Conservation (phyloP, 768 basidiomycete genomes). For the Tephrocybe sp. region DNA sequence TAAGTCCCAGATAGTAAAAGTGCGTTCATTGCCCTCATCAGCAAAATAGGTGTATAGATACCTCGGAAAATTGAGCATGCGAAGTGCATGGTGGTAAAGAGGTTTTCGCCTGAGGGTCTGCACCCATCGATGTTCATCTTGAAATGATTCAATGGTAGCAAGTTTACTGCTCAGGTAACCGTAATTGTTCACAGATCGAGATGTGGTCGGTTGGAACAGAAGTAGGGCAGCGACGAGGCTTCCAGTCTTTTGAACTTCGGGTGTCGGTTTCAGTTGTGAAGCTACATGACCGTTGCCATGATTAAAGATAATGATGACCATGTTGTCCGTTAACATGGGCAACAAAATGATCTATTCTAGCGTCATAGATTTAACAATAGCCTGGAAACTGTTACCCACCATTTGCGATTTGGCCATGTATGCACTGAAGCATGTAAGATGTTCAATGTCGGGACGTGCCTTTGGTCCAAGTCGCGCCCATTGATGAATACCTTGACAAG, state of each 20-base stretch:
- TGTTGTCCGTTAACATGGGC: slow-evolving; percentile 42
- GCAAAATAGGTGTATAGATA: slow-evolving; percentile 43
- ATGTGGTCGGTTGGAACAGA: slow-evolving; percentile 35
- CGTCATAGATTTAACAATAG: background rate
- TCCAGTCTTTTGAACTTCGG: slow-evolving; percentile 24
- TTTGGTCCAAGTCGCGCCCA: slow-evolving; percentile 45
- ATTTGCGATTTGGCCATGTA: slow-evolving; percentile 47
- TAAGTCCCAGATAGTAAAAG: slow-evolving; percentile 56
- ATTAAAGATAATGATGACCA: slow-evolving; percentile 45
- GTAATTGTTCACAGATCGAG: slow-evolving; percentile 25
- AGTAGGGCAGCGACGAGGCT: slow-evolving; percentile 41
- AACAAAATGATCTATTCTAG: slow-evolving; percentile 43
- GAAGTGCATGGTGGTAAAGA: slow-evolving; percentile 37
- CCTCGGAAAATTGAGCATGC: slow-evolving; percentile 45
- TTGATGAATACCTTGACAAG: slow-evolving; percentile 51
- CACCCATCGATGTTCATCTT: slow-evolving; percentile 17
- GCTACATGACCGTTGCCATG: slow-evolving; percentile 32
- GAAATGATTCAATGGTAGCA: slow-evolving; percentile 16
- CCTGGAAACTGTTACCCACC: slow-evolving; percentile 27
- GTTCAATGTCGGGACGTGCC: slow-evolving; percentile 33
- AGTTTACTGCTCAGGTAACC: slow-evolving; percentile 17
- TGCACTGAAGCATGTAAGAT: slow-evolving; percentile 36
- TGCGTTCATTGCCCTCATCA: slow-evolving; percentile 22
- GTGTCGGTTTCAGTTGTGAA: slow-evolving; percentile 38
- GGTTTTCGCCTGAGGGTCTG: slow-evolving; percentile 20